A percentile compares a stretch with the other conserved stretches of the same genome.
Evolutionary conservation across 495 filamentous ascomycete species (phyloP).

Genomic region (Penicillium silybi): DNA sequence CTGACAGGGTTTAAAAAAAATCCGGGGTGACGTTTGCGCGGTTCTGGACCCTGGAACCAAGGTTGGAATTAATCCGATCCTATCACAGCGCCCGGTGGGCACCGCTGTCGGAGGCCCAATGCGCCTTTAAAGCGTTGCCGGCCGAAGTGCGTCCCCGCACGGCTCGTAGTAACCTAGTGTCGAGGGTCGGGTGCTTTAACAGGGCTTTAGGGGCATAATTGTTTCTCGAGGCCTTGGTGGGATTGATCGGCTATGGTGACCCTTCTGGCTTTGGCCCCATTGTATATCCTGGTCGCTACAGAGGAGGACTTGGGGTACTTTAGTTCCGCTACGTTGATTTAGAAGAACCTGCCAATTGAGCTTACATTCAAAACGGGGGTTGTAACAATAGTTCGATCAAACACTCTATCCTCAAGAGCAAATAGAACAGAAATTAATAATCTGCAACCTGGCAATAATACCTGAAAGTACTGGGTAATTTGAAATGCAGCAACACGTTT

Average conservation of each 20-base stretch:
- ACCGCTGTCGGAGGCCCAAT: background rate
- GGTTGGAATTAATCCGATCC: background rate
- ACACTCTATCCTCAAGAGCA: no score
- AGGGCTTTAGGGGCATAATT: background rate
- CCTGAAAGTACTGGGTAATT: no score
- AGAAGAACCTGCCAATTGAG: background rate
- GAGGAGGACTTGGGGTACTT: background rate
- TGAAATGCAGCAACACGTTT: background rate
- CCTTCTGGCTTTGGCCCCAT: background rate
- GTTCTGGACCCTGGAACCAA: background rate
- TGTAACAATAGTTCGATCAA: no score
- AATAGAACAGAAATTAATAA: no score
- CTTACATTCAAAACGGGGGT: background rate
- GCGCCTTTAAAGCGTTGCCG: slow-evolving; percentile 1
- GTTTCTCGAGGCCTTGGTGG: background rate
- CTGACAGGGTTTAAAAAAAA: background rate
- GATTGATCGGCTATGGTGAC: background rate
- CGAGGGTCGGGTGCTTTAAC: background rate
- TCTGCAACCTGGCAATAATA: no score
- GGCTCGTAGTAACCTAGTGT: background rate
- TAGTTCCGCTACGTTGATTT: background rate
- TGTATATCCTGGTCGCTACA: background rate
- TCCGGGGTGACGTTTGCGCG: background rate
- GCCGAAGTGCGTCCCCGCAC: slow-evolving; percentile 8
- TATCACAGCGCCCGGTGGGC: slow-evolving; percentile 3